A percentile compares a stretch with the other conserved stretches of the same genome.
phyloP scores from a whole-genome alignment of 441 rosid species.

The Corymbia citriodora region DNA sequence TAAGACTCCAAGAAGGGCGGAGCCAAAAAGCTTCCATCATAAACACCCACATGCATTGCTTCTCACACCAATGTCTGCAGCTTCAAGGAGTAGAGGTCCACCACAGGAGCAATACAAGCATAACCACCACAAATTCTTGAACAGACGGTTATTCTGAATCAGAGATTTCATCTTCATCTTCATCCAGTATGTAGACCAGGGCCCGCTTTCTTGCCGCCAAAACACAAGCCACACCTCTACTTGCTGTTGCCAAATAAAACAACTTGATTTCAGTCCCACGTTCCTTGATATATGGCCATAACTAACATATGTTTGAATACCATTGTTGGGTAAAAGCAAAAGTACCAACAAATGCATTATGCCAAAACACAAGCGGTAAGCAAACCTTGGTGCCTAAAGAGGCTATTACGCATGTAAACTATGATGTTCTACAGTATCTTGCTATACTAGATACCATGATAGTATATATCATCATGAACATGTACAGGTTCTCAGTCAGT shows the following conservation, averaged over 20 bases:
- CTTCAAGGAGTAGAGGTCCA: no score
- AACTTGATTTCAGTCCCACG: neutral
- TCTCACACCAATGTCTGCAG: neutral
- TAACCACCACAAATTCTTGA: no score
- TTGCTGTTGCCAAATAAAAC: conserved; percentile 40
- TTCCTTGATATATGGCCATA: neutral
- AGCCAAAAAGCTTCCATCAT: neutral
- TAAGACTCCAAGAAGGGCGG: neutral
- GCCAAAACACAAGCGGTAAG: neutral
- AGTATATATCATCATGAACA: neutral
- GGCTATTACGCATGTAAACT: neutral
- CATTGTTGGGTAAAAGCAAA: neutral
- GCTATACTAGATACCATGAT: neutral
- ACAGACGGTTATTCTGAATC: no score
- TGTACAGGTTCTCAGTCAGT: neutral
- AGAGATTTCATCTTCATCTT: conserved; percentile 16
- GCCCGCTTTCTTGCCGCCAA: conserved; percentile 80
- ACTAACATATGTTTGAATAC: neutral
- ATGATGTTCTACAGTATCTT: no score
- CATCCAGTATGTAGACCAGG: conserved; percentile 84
- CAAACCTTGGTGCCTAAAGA: neutral
- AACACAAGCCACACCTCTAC: conserved; percentile 86
- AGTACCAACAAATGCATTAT: neutral
- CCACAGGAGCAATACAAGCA: no score
- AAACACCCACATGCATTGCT: neutral